Evolutionary conservation across 2,329 filamentous ascomycete species (phyloP), one percentile per base, ranked within the genome.

Genomic region (Paraphoma chrysanthemicola): DNA sequence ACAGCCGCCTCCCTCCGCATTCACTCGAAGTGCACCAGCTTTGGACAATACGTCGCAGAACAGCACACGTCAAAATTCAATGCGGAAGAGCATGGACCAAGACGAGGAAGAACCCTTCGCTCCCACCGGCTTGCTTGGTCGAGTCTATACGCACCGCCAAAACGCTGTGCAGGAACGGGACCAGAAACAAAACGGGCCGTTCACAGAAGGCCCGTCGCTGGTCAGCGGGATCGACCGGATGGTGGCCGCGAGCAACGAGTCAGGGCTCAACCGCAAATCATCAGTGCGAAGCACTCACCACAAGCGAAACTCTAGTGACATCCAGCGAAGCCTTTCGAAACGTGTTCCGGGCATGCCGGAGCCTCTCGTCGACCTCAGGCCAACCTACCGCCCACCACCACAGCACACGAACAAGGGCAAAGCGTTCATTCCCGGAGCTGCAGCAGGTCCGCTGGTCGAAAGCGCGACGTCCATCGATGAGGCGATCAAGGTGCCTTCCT

Each of bases 321-420:
- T 83, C 4, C 74, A 76, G 41, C 79, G 82, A 48, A 79, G 79
- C n/a, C 75, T 73, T n/a, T 85, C 84, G 1, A 76, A 69, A 46
- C 73, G 74, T 6, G 70, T 75, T 23, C 67, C 66, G 31, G 66
- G 63, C 8, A 78, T 74, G 65, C 81, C 82, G 2, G 87, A 86
- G 59, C 89, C 90, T 1, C 81, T 93, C 6, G 77, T 93, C 30
- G 90, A 91, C 67, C 81, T 92, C 41, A 88, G 87, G 0, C 86
- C 87, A 0, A 80, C 82, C 47, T 90, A 88, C 68, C 81, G 83
- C 48, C 88, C 90, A 59, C 83, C 88, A 6, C 88, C 88, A 16
- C 82, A 88, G 72, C 82, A 83, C 68, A 75, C 79, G 47, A 80
- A 82, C 14, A 83, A 82, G 56, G 86, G 85, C 8, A 82, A 82